These are phyloP conservation scores for Lasiodiplodia hormozganensis DNA, from an alignment of 2,329 filamentous ascomycete species.

Conservation along the genomic window DNA sequence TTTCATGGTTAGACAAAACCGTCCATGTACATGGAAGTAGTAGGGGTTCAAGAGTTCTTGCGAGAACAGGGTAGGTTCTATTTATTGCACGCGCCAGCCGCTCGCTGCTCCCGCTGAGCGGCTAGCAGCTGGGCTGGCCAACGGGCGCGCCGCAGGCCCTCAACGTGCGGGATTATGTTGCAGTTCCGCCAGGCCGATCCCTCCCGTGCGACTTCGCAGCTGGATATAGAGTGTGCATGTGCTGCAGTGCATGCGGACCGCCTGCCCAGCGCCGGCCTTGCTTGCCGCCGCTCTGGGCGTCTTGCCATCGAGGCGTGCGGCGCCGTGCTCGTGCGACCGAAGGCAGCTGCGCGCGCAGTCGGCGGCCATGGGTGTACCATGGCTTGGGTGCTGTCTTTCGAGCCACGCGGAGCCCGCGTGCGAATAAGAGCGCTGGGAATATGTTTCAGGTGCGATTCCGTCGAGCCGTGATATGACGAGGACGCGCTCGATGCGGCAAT, in stretches of 20 bases:
- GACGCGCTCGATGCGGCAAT: constrained; percentile 4
- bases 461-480: constrained; percentile 23
- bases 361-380: constrained; percentile 18
- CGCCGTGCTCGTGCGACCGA: constrained; percentile 18
- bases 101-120: constrained; percentile 13
- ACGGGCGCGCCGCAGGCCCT: constrained; percentile 2
- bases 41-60: neutral
- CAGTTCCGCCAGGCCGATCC: constrained; percentile 20
- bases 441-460: constrained; percentile 25
- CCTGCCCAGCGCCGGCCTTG: constrained; percentile 4
- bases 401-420: constrained; percentile 28
- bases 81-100: constrained; percentile 14
- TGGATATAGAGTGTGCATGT: constrained; percentile 17
- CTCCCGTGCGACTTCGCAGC: constrained; percentile 24
- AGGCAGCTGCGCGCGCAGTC: constrained; percentile 17
- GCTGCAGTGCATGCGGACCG: constrained; percentile 9
- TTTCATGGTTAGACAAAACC: neutral
- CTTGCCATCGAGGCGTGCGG: constrained; percentile 13
- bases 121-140: constrained; percentile 1
- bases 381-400: constrained; percentile 18
- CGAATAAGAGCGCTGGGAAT: constrained; percentile 24
- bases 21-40: neutral
- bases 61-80: neutral
- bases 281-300: constrained; percentile 5
- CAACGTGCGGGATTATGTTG: constrained; percentile 24